A percentile compares a stretch with the other conserved stretches of the same genome.
These are phyloP conservation scores for Myriosclerotinia scirpicola DNA, from an alignment of 2,329 filamentous ascomycete species.

Conservation along the genomic window DNA sequence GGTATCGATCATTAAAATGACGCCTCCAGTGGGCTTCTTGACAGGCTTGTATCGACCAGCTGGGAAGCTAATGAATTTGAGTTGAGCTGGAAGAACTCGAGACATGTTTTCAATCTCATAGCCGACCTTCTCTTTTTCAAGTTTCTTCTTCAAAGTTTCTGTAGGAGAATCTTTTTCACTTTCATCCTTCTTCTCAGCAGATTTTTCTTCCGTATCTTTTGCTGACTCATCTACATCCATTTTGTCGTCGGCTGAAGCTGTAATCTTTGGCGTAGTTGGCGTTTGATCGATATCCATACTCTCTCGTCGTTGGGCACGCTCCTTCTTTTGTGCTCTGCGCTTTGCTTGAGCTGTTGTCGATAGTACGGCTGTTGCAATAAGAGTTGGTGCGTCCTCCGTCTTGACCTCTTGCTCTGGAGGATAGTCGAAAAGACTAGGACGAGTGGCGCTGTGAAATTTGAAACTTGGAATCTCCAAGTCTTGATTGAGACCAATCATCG, in stretches of 20 bases:
- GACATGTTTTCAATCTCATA: conserved; percentile 98
- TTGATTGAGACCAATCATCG: conserved; percentile 91
- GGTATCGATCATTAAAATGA: conserved; percentile 86
- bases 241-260: conserved; percentile 64
- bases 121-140: conserved; percentile 93
- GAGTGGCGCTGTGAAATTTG: conserved; percentile 93
- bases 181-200: conserved; percentile 62
- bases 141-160: conserved; percentile 76
- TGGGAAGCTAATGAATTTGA: conserved; percentile 94
- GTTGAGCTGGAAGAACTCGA: conserved; percentile 83
- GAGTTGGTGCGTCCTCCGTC: conserved; percentile 85
- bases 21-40: conserved; percentile 90
- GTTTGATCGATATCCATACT: conserved; percentile 93
- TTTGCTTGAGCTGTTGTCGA: conserved; percentile 97
- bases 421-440: conserved; percentile 95
- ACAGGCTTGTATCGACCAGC: conserved; percentile 90
- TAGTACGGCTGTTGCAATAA: conserved; percentile 92
- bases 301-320: conserved; percentile 82
- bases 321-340: conserved; percentile 90
- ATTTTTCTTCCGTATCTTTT: conserved; percentile 48
- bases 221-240: conserved; percentile 75
- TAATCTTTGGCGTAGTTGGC: conserved; percentile 68
- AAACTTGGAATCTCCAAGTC: conserved; percentile 91
- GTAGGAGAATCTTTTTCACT: conserved; percentile 58
- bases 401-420: conserved; percentile 96